A percentile compares a stretch with the other conserved stretches of the same genome.
Conservation (phyloP, 2,329 filamentous ascomycete genomes). For the Scytalidium lignicola region DNA sequence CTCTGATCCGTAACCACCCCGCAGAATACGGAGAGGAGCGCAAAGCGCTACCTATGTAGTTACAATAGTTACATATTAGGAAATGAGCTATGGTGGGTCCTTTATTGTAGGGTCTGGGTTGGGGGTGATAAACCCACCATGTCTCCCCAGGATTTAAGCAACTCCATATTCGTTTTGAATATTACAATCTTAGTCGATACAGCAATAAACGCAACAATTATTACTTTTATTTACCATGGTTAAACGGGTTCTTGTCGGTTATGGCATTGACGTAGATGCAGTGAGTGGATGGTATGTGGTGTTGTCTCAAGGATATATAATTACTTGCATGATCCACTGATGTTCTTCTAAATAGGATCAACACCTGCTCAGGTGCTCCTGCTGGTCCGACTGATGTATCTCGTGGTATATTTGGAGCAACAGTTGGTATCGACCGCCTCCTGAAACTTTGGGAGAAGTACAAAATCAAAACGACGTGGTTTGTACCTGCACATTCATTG, state of each 20-base stretch:
- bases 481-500: slow-evolving; percentile 32
- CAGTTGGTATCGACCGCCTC: slow-evolving; percentile 21
- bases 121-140: too few species aligned
- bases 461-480: slow-evolving; percentile 37
- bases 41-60: too few species aligned
- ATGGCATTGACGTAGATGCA: slow-evolving; percentile 37
- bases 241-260: slow-evolving; percentile 33
- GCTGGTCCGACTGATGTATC: slow-evolving; percentile 29
- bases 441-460: slow-evolving; percentile 36
- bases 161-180: too few species aligned
- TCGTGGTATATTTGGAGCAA: slow-evolving; percentile 21
- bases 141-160: too few species aligned
- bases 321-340: neutral
- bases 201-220: too few species aligned
- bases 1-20: too few species aligned
- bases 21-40: too few species aligned
- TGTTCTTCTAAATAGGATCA: slow-evolving; percentile 26
- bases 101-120: too few species aligned
- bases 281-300: slow-evolving; percentile 28
- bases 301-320: neutral
- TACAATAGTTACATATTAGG: too few species aligned
- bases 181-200: too few species aligned
- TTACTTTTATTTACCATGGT: slow-evolving; percentile 5
- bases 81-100: too few species aligned
- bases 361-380: slow-evolving; percentile 31